A percentile compares a stretch with the other conserved stretches of the same genome.
These are phyloP conservation scores for Nitzschia sp. DNA, from an alignment of 108 stramenopile genomes.

Conservation along the genomic window DNA sequence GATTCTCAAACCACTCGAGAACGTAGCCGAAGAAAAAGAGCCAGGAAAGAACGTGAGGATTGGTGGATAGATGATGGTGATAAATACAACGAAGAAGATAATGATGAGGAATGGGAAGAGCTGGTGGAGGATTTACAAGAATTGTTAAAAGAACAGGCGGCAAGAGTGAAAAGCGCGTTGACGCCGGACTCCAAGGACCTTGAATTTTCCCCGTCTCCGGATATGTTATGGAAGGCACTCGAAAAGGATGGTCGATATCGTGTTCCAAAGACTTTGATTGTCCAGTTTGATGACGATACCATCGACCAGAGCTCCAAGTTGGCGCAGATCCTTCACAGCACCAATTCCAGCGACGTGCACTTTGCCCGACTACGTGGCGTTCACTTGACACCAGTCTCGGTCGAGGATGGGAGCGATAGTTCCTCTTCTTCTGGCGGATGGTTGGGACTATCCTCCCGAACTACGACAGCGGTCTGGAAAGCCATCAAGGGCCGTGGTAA, in stretches of 20 bases:
- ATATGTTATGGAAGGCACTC: slow-evolving; percentile 73
- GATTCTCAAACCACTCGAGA: background rate
- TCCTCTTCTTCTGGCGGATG: background rate
- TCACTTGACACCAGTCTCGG: slow-evolving; percentile 75
- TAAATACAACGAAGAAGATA: slow-evolving; percentile 26
- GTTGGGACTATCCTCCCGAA: background rate
- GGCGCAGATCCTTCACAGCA: slow-evolving; percentile 42
- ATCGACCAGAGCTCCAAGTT: slow-evolving; percentile 81
- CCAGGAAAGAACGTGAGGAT: background rate
- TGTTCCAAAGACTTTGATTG: slow-evolving; percentile 68
- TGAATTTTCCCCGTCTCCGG: slow-evolving; percentile 78
- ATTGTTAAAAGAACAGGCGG: slow-evolving; percentile 40
- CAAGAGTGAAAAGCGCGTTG: slow-evolving; percentile 47
- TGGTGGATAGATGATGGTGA: slow-evolving; percentile 19
- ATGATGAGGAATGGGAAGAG: slow-evolving; percentile 69
- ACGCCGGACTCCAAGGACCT: slow-evolving; percentile 65
- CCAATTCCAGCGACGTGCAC: slow-evolving; percentile 56
- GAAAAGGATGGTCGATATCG: slow-evolving; percentile 35
- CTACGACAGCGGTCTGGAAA: slow-evolving; percentile 13
- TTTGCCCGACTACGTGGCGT: slow-evolving; percentile 78
- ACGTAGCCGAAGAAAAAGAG: background rate
- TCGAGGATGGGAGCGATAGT: slow-evolving; percentile 22
- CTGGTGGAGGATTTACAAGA: slow-evolving; percentile 52
- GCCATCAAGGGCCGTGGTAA: slow-evolving; percentile 18
- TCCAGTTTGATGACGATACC: slow-evolving; percentile 81